These are phyloP conservation scores for Ceratobasidium sp. DNA, from an alignment of 1,284 basidiomycete genomes.

Conservation along the genomic window DNA sequence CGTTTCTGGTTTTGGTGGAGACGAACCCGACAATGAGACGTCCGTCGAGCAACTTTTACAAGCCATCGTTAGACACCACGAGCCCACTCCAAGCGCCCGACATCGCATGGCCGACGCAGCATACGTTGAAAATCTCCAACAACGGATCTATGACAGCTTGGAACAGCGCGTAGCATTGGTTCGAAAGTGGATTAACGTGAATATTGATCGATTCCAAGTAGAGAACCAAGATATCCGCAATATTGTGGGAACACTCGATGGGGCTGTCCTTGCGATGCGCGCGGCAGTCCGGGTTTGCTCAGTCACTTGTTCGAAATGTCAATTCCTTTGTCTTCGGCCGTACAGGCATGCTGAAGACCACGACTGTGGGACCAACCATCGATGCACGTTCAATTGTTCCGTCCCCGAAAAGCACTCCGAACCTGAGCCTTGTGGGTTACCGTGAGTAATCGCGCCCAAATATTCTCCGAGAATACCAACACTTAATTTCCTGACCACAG, in stretches of 20 bases:
- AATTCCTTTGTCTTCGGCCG: conserved; percentile 63
- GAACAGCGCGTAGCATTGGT: conserved; percentile 64
- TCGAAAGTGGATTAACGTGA: conserved; percentile 65
- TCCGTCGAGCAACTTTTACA: background rate
- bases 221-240: conserved; percentile 63
- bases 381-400: conserved; percentile 62
- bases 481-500: conserved; percentile 51
- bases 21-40: background rate
- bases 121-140: conserved; percentile 52
- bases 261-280: conserved; percentile 61
- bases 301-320: conserved; percentile 63
- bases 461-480: background rate
- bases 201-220: conserved; percentile 63
- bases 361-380: conserved; percentile 61
- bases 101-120: conserved; percentile 4
- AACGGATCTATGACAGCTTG: conserved; percentile 59
- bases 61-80: background rate
- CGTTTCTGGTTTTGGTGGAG: conserved; percentile 1
- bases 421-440: conserved; percentile 60
- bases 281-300: conserved; percentile 66
- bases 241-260: conserved; percentile 58
- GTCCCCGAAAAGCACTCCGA: conserved; percentile 59
- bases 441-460: conserved; percentile 56
- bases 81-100: background rate
- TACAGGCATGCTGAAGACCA: conserved; percentile 63